Evolutionary conservation across 495 filamentous ascomycete species (phyloP).

Genomic region (Neurospora tetraspora): DNA sequence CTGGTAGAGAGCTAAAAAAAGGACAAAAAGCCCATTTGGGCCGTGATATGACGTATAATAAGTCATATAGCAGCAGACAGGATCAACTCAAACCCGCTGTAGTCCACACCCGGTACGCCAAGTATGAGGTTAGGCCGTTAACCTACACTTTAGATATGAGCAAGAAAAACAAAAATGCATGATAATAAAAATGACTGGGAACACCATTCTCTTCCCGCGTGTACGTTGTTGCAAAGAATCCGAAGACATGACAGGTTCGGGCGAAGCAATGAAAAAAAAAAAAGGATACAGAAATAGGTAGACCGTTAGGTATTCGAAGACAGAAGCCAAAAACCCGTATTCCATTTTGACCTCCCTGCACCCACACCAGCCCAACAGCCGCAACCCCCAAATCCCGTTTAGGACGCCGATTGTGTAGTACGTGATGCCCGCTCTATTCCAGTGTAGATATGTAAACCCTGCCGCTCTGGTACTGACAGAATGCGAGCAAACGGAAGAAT

Average conservation of each 20-base stretch:
- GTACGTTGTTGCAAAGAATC: background rate
- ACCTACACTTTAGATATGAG: background rate
- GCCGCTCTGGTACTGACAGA: background rate
- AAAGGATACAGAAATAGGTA: background rate
- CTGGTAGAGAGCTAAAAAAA: background rate
- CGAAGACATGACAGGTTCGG: background rate
- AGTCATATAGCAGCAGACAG: background rate
- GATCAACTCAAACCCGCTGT: background rate
- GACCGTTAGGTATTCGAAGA: background rate
- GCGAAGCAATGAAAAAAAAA: background rate
- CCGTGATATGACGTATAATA: background rate
- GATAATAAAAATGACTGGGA: background rate
- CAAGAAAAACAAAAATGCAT: background rate
- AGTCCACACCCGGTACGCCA: background rate
- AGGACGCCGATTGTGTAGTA: background rate
- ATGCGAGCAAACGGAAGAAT: background rate
- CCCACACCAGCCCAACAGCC: background rate
- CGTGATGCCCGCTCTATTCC: background rate
- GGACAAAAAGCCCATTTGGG: background rate
- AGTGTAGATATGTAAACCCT: background rate
- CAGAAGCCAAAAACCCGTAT: background rate
- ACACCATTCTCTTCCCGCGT: background rate
- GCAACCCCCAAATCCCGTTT: background rate
- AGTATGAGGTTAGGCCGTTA: background rate
- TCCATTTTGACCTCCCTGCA: background rate